Evolutionary conservation across 345 rosid genomes (phyloP).

Genomic region (Arabis hirsuta): DNA sequence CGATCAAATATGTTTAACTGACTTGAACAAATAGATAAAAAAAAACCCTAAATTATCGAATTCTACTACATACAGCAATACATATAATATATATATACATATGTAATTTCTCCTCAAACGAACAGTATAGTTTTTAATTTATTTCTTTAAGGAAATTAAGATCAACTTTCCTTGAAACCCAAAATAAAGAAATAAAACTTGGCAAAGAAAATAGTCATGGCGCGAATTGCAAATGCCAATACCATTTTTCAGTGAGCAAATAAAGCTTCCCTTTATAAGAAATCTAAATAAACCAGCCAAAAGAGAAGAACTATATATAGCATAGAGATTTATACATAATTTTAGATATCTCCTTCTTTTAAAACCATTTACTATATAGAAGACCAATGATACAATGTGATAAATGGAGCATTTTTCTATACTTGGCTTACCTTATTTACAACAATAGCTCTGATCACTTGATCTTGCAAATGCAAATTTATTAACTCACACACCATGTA

Average conservation of each 20-base stretch:
- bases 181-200: background rate
- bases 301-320: background rate
- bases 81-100: background rate
- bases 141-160: background rate
- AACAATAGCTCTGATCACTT: constrained; percentile 20
- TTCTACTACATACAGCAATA: background rate
- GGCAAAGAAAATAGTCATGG: background rate
- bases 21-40: background rate
- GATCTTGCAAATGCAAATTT: constrained; percentile 20
- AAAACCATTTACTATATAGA: background rate
- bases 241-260: constrained; percentile 6
- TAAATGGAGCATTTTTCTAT: background rate
- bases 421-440: constrained; percentile 23
- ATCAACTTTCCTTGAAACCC: background rate
- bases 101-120: background rate
- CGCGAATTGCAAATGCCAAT: background rate
- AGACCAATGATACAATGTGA: constrained; percentile 13
- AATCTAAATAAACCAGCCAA: background rate
- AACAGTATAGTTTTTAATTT: background rate
- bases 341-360: background rate
- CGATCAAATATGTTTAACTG: background rate
- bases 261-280: background rate
- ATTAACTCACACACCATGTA: background rate
- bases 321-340: background rate
- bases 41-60: background rate